A percentile compares a stretch with the other conserved stretches of the same genome.
These are phyloP conservation scores for Metschnikowia shivogae DNA, from an alignment of 805 yeast genomes.

Conservation along the genomic window DNA sequence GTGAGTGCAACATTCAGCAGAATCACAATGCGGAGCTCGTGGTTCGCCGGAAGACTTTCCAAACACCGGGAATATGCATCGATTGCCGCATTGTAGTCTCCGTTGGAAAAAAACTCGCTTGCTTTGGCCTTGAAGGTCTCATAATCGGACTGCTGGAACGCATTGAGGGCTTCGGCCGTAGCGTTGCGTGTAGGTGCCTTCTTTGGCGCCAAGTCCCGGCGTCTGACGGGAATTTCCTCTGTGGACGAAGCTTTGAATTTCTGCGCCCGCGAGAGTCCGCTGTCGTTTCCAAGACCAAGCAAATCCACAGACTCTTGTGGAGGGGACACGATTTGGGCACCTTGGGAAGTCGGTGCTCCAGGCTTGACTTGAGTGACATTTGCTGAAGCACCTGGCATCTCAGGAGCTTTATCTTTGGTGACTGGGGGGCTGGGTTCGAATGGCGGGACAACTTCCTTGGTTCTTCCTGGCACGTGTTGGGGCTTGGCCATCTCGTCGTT, in stretches of 20 bases:
- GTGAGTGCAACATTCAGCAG: slow-evolving; percentile 71
- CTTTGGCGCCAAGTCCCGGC: slow-evolving; percentile 8
- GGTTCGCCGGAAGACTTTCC: slow-evolving; percentile 53
- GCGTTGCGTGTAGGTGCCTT: slow-evolving; percentile 8
- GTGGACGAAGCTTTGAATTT: slow-evolving; percentile 21
- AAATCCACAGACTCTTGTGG: slow-evolving; percentile 22
- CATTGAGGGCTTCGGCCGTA: slow-evolving; percentile 26
- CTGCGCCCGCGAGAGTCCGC: slow-evolving; percentile 20
- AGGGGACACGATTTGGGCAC: not conserved
- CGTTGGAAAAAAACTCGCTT: slow-evolving; percentile 62
- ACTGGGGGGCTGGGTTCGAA: too few species aligned
- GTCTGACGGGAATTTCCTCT: slow-evolving; percentile 24
- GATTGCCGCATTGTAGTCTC: slow-evolving; percentile 72
- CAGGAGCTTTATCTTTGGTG: too few species aligned
- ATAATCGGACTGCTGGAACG: slow-evolving; percentile 41
- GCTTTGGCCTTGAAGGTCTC: slow-evolving; percentile 54
- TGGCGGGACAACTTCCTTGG: too few species aligned
- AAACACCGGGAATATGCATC: slow-evolving; percentile 52
- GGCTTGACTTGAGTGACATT: not conserved
- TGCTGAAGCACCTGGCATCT: too few species aligned
- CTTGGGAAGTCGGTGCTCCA: not conserved
- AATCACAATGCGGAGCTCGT: slow-evolving; percentile 62
- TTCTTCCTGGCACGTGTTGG: too few species aligned
- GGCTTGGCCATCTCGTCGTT: not conserved
- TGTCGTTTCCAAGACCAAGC: slow-evolving; percentile 21